phyloP scores from a whole-genome alignment of 805 yeast genomes.

The Sugiyamaella americana region DNA sequence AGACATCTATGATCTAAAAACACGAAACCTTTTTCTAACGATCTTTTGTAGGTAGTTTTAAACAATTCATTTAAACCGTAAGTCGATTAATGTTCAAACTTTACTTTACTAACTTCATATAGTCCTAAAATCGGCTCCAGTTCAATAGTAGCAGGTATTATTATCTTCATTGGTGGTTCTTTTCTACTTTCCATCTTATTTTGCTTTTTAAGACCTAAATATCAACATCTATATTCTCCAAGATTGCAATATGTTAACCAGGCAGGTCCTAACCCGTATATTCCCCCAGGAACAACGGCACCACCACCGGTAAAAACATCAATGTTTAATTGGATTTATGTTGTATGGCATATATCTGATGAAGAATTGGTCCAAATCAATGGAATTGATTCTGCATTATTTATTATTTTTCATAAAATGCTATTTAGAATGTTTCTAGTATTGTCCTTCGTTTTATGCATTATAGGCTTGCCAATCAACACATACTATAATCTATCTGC shows the following conservation, averaged over 20 bases:
- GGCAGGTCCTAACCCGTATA: neutral
- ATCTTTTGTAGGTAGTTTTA: conserved; percentile 4
- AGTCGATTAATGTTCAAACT: neutral
- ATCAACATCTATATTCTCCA: conserved; percentile 31
- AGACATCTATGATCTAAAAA: too few relatives aligned
- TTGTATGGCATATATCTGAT: conserved; percentile 21
- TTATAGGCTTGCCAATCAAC: conserved; percentile 34
- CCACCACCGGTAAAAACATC: conserved; percentile 15
- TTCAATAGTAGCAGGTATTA: conserved; percentile 34
- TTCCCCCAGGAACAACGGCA: conserved; percentile 13
- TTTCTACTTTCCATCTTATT: conserved; percentile 23
- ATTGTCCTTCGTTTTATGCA: conserved; percentile 30
- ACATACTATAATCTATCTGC: conserved; percentile 28
- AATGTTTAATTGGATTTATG: conserved; percentile 24
- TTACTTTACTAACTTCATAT: neutral
- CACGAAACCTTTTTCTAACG: too few relatives aligned
- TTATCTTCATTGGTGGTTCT: conserved; percentile 32
- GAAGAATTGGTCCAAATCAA: conserved; percentile 22
- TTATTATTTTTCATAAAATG: conserved; percentile 30
- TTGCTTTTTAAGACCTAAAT: conserved; percentile 29
- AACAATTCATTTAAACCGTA: conserved; percentile 5
- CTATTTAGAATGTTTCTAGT: conserved; percentile 27
- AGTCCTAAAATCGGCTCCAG: conserved; percentile 26
- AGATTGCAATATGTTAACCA: conserved; percentile 17
- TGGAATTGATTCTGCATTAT: conserved; percentile 35